Evolutionary conservation across 2,329 filamentous ascomycete species (phyloP).

Genomic region (Xylaria sp.): DNA sequence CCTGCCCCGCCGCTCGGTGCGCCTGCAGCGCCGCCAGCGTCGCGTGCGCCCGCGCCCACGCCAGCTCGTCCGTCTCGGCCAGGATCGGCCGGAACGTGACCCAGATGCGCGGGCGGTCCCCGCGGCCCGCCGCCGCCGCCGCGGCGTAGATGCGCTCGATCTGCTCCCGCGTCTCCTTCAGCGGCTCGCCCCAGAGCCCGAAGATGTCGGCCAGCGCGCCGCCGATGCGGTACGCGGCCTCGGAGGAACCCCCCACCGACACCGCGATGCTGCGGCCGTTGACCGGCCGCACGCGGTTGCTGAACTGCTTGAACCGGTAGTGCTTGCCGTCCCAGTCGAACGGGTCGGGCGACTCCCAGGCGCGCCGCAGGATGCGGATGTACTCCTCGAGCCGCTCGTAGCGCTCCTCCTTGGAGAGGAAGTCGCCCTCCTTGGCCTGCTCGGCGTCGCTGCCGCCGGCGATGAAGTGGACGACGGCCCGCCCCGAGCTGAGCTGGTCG

Average conservation of each 20-base stretch:
- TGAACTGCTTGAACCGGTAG: conserved; percentile 62
- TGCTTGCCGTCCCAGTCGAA: conserved; percentile 65
- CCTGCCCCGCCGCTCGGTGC: conserved; percentile 42
- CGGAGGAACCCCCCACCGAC: conserved; percentile 61
- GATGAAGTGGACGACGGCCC: conserved; percentile 65
- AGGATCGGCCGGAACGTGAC: conserved; percentile 65
- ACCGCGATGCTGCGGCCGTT: conserved; percentile 56
- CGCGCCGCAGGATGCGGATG: conserved; percentile 61
- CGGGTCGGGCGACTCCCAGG: conserved; percentile 58
- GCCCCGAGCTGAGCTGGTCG: conserved; percentile 59
- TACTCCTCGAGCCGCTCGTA: conserved; percentile 64
- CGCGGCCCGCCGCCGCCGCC: conserved; percentile 58
- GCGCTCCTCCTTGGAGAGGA: conserved; percentile 58
- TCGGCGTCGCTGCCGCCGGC: conserved; percentile 63
- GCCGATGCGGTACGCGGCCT: conserved; percentile 62
- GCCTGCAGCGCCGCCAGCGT: conserved; percentile 55
- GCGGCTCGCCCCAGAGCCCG: conserved; percentile 65
- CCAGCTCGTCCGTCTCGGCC: conserved; percentile 64
- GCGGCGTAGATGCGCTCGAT: conserved; percentile 63
- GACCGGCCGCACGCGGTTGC: conserved; percentile 55
- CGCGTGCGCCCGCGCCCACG: conserved; percentile 62
- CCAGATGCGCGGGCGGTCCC: conserved; percentile 62
- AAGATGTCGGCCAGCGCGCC: conserved; percentile 64
- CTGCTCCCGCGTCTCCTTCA: conserved; percentile 66
- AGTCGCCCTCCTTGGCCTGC: conserved; percentile 63